Evolutionary conservation across 2,329 filamentous ascomycete genomes (phyloP), one percentile per base, ranked within the genome.

Genomic region (Clarireedia monteithiana): DNA sequence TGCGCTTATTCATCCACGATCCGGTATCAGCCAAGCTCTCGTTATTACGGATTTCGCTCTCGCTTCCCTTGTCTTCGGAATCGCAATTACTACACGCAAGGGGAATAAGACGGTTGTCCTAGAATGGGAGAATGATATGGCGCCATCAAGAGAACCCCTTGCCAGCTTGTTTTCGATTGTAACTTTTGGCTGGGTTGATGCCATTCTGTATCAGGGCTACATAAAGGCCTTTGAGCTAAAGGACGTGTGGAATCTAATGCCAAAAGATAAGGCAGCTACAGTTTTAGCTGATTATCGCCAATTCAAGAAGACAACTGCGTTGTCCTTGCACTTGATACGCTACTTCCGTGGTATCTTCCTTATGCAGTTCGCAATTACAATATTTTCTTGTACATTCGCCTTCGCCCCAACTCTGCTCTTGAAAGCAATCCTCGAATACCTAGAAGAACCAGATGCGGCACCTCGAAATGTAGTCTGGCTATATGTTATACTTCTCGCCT

Each of bases 391-490:
- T 20, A 70, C 94, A 39, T 88, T 97, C 62, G 91, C 89, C 2
- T 99, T 97, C 72, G 84, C 89, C 14, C 94, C 94, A 1, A 99
- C 94, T 2, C 76, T 99, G 48, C 80, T 99, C 20, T 79, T 99
- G 42, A 92, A 91, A 69, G 87, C 87, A 15, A 97, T 99, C 59
- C 77, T 99, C 27, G 85, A 96, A 70, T 96, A 95, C 67, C 87
- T 97, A n/a, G 91, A 99, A 72, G 77, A 87, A 55, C 91, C 91
- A 1, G 78, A 82, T 0, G 75, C 77, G 3, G 86, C 86, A 0
- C 91, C 94, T 0, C 74, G 80, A 50, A 97, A 94, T 68, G 91
- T 96, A 17, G 85, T 95, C 23, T 99, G 94, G 94, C 83, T 99
- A 50, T 96, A 92, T 66, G 94, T 97, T 48, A 90, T 95, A 48